phyloP scores from a whole-genome alignment of 768 basidiomycete genomes.

The Phylloporus arenicola region DNA sequence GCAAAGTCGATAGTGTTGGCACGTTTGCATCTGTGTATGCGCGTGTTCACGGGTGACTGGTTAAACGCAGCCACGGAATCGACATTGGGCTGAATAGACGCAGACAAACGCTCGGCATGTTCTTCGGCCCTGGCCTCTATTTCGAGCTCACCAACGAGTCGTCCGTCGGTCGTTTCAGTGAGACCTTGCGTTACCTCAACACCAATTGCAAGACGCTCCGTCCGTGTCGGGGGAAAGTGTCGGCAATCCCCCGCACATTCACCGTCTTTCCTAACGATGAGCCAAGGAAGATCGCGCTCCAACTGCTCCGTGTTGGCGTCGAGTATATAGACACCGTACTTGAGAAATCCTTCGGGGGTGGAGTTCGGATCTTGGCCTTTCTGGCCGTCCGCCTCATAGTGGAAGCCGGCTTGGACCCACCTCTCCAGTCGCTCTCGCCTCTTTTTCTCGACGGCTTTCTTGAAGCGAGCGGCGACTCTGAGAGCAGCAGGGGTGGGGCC shows the following conservation, averaged over 20 bases:
- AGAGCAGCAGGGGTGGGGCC: conserved; percentile 52
- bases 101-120: neutral
- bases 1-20: conserved; percentile 76
- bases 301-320: conserved; percentile 24
- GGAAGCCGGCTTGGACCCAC: conserved; percentile 18
- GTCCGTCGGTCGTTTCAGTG: conserved; percentile 30
- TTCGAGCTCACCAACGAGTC: conserved; percentile 19
- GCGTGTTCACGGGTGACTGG: conserved; percentile 6
- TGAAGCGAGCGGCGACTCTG: conserved; percentile 60
- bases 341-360: conserved; percentile 25
- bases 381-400: conserved; percentile 1
- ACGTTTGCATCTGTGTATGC: conserved; percentile 25
- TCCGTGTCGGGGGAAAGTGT: neutral
- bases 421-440: conserved; percentile 40
- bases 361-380: conserved; percentile 18
- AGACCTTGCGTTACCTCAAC: conserved; percentile 17
- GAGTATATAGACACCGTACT: conserved; percentile 30
- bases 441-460: conserved; percentile 56
- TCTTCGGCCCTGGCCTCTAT: conserved; percentile 15
- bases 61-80: neutral
- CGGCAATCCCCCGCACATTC: conserved; percentile 22
- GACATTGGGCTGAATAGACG: neutral
- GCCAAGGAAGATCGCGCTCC: conserved; percentile 27
- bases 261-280: conserved; percentile 25
- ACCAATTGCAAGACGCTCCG: neutral